A percentile compares a stretch with the other conserved stretches of the same genome.
Evolutionary conservation across 768 basidiomycete species (phyloP).

Genomic region (Tricholoma hemisulphureum): DNA sequence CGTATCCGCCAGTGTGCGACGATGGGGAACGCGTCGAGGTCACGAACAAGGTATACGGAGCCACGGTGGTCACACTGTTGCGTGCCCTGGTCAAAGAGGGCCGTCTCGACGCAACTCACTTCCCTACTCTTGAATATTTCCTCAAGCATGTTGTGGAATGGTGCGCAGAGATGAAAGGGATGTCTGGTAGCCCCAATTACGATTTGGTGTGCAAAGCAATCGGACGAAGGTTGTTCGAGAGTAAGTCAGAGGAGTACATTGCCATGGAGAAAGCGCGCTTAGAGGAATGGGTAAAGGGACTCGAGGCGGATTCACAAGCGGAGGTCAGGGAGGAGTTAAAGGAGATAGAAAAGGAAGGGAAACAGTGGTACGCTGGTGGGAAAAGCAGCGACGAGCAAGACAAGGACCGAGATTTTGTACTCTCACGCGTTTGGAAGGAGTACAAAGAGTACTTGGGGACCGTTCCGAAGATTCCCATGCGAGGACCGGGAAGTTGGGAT

Average conservation of each 20-base stretch:
- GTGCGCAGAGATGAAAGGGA: slow-evolving; percentile 23
- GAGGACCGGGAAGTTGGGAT: slow-evolving; percentile 35
- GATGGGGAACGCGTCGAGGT: slow-evolving; percentile 29
- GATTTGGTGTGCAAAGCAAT: slow-evolving; percentile 33
- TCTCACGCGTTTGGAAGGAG: slow-evolving; percentile 38
- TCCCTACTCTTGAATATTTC: slow-evolving; percentile 33
- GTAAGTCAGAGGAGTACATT: slow-evolving; percentile 27
- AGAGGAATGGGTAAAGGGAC: slow-evolving; percentile 28
- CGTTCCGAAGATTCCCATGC: slow-evolving; percentile 25
- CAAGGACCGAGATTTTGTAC: slow-evolving; percentile 22
- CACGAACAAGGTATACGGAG: slow-evolving; percentile 36
- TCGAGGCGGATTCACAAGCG: slow-evolving; percentile 23
- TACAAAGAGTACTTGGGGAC: slow-evolving; percentile 30
- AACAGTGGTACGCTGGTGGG: slow-evolving; percentile 32
- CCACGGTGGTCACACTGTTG: slow-evolving; percentile 31
- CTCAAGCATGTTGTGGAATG: slow-evolving; percentile 27
- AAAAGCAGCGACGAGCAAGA: slow-evolving; percentile 23
- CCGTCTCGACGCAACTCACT: slow-evolving; percentile 27
- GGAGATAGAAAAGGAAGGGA: slow-evolving; percentile 16
- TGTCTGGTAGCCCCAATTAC: slow-evolving; percentile 25
- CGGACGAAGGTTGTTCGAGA: slow-evolving; percentile 30
- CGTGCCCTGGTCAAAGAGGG: slow-evolving; percentile 29
- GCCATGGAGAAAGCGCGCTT: slow-evolving; percentile 29
- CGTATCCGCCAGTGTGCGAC: slow-evolving; percentile 27
- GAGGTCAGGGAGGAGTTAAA: slow-evolving; percentile 17